Evolutionary conservation across 345 rosid species (phyloP).

Genomic region (Reutealis trisperma): DNA sequence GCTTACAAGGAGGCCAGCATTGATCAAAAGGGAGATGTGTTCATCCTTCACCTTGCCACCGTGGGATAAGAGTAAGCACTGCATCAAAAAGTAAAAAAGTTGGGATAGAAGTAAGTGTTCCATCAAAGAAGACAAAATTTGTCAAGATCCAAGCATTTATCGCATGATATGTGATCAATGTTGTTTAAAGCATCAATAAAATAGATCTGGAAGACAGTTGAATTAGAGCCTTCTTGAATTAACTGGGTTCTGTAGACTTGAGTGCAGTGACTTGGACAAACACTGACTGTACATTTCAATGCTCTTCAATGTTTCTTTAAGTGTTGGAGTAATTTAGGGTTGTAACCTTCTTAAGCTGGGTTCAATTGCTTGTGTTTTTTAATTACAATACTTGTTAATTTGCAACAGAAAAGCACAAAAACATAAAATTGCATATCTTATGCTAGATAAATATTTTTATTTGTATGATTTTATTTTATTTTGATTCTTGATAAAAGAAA

Average conservation of each 20-base stretch:
- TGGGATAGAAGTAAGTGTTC: neutral
- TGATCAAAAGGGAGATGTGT: constrained; percentile 71
- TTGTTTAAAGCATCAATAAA: neutral
- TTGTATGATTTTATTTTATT: neutral
- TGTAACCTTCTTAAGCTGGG: neutral
- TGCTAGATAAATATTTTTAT: neutral
- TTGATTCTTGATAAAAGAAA: neutral
- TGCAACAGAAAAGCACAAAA: neutral
- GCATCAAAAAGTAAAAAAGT: constrained; percentile 18
- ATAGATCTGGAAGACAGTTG: neutral
- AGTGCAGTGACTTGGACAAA: neutral
- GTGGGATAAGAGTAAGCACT: constrained; percentile 69
- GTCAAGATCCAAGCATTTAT: neutral
- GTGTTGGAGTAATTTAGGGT: neutral
- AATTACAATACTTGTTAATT: too few relatives aligned
- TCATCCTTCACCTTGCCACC: constrained; percentile 78
- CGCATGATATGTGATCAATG: too few relatives aligned
- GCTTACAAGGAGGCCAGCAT: constrained; percentile 89
- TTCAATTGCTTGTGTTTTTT: too few relatives aligned
- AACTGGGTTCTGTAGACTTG: neutral
- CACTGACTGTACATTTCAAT: neutral
- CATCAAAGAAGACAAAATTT: neutral
- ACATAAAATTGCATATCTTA: too few relatives aligned
- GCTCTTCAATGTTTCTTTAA: too few relatives aligned
- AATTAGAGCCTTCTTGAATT: neutral